Base-by-base conservation (phyloP, 2,329 filamentous ascomycete species). In the Rugonectria rugulosa region DNA sequence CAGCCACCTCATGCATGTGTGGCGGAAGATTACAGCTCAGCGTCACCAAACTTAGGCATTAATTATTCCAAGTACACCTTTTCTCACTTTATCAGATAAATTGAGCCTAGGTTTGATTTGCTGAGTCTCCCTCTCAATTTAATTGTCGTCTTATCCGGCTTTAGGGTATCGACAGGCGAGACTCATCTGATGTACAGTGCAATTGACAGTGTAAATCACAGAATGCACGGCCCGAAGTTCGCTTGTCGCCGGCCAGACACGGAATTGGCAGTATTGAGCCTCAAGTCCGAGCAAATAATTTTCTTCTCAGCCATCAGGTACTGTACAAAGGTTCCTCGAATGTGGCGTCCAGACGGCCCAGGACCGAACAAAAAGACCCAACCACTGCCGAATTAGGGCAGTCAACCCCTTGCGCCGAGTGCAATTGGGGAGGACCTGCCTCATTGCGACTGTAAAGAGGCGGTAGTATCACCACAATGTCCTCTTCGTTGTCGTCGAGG, bases 321-420 rank as follows among this genome's bases (percentile, higher is more conserved):
- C n/a, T n/a, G n/a, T 65, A 62, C 65, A 68, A 68, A 66, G 67
- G 65, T 68, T 62, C 65, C 65, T 53, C 56, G 41, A 40, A 68
- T 63, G 63, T 63, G 47, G 59, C 47, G 40, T 56, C 53, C 36
- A 50, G 56, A 43, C 46, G 57, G 48, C 38, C 57, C 50, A 58
- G 56, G 49, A 61, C 44, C 56, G 48, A 59, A 47, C 52, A 48
- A 46, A 60, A 51, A 53, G 27, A 36, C 54, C 52, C 46, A 54
- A 38, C 64, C 21, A 36, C 44, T 29, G 23, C 37, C 43, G 24
- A 24, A 38, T 37, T 7, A 40, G 45, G 43, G 17, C 46, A 15
- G 41, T 45, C 36, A 34, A 34, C 15, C 21, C 36, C 36, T 43
- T 19, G 36, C 32, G 42, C 24, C 46, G 45, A 43, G 27, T n/a